phyloP scores from a whole-genome alignment of 2,329 filamentous ascomycete genomes.

The Dactylellina parvicollis region DNA sequence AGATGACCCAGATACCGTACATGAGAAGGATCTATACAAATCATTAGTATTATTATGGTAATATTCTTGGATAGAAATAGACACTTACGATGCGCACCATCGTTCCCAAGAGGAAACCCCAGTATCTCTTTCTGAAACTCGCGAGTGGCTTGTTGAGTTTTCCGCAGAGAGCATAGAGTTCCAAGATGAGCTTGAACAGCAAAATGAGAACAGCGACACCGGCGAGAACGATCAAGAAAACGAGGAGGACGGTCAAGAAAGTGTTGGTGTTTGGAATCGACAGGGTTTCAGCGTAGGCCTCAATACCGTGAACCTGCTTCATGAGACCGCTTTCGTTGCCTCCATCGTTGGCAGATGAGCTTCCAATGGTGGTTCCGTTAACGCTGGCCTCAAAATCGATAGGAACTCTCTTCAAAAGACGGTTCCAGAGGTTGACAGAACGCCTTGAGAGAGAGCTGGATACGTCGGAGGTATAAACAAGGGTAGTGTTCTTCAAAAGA shows the following conservation, averaged over 20 bases:
- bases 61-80: not conserved
- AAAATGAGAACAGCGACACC: constrained; percentile 86
- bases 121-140: constrained; percentile 94
- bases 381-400: constrained; percentile 59
- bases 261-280: constrained; percentile 87
- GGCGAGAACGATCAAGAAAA: constrained; percentile 87
- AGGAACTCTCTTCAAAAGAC: constrained; percentile 62
- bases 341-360: constrained; percentile 57
- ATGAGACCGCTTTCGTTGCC: constrained; percentile 57
- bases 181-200: constrained; percentile 88
- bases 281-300: constrained; percentile 83
- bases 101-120: constrained; percentile 87
- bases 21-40: constrained; percentile 75
- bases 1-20: constrained; percentile 94
- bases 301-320: constrained; percentile 75
- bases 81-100: constrained; percentile 75
- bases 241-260: constrained; percentile 92
- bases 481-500: constrained; percentile 77
- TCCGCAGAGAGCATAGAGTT: constrained; percentile 89
- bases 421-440: constrained; percentile 64
- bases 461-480: constrained; percentile 70
- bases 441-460: constrained; percentile 67
- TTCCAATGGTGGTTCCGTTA: constrained; percentile 61
- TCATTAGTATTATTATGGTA: constrained; percentile 3
- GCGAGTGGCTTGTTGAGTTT: constrained; percentile 81